Base-by-base conservation (phyloP, 345 rosid genomes). In the Lepidium didymum region DNA sequence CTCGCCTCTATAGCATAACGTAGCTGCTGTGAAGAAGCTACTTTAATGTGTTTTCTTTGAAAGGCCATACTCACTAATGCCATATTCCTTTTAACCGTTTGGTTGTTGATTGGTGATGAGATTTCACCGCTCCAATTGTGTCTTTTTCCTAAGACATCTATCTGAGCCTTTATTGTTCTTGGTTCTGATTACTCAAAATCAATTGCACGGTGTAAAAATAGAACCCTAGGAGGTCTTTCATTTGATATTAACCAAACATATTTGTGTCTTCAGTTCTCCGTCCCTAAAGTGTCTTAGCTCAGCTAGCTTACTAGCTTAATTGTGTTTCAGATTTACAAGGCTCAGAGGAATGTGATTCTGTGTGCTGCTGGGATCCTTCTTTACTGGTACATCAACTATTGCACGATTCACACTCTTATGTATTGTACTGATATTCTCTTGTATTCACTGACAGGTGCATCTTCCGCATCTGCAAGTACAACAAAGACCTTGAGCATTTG, bases 301-400 rank as follows among this genome's bases (percentile, higher is more conserved):
- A 52, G 29, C 42, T 53, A 36, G 7, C 56, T 70, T 69, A 34
- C 25, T 10, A 51, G 51, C 44, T 43, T 50, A 33, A 9, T 5
- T 59, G 44, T 76, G 62, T 15, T 78, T 75, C 84, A 93, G 98
- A 76, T 88, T 43, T 91, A 82, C 79, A 93, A 93, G 83, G 80
- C 97, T 77, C 90, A 93, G 77, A 80, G 92, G 79, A 93, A 93
- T 52, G 88, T 83, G 68, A 80, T 91, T 67, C 74, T 93, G 6
- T 88, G 98, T 69, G 82, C 77, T 42, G 71, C 95, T 42, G 91
- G 96, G 53, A 87, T 92, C 75, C 72, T 91, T 52, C 91, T 93
- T 41, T 93, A 93, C 73, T 93, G 98, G 98, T 93, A 74, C 29
- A 44, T 67, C 68, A 74, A 13, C 63, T 59, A 12, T 74, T 3